Evolutionary conservation across 2,329 filamentous ascomycete species (phyloP).

Genomic region (Coleophoma crateriformis): DNA sequence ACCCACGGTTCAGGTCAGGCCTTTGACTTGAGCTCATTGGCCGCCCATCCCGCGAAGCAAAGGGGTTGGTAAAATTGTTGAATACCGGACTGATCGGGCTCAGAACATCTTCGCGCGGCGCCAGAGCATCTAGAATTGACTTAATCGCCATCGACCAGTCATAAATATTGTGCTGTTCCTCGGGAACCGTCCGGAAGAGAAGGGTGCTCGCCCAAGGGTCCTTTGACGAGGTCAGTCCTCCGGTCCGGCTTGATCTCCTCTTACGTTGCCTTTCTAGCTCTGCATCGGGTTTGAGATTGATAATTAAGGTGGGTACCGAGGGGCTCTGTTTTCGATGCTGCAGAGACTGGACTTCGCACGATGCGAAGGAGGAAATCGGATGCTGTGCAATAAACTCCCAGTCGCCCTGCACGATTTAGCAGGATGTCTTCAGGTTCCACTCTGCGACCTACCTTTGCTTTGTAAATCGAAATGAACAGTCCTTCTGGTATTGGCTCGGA

Average conservation of each 20-base stretch:
- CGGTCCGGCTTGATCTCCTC: constrained; percentile 57
- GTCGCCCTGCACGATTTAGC: constrained; percentile 22
- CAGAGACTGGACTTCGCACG: constrained; percentile 43
- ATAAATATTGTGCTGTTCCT: constrained; percentile 47
- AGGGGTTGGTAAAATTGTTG: constrained; percentile 24
- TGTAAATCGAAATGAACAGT: constrained; percentile 27
- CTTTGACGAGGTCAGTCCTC: constrained; percentile 37
- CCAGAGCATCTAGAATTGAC: constrained; percentile 22
- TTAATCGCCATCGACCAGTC: constrained; percentile 49
- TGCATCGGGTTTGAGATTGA: constrained; percentile 46
- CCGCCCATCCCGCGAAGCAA: constrained; percentile 7
- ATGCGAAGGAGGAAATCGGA: constrained; percentile 24
- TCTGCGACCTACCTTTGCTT: constrained; percentile 25
- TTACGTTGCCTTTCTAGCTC: constrained; percentile 55
- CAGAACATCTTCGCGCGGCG: constrained; percentile 14
- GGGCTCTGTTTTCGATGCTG: constrained; percentile 58
- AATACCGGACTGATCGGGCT: constrained; percentile 20
- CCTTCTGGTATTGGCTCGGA: constrained; percentile 8
- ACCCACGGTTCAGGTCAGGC: constrained; percentile 38
- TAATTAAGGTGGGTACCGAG: constrained; percentile 51
- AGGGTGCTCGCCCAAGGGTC: constrained; percentile 33
- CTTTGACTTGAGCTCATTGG: constrained; percentile 10
- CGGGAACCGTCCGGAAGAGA: constrained; percentile 49
- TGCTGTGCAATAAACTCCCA: constrained; percentile 25
- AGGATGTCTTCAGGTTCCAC: too few species aligned